Percentiles rank a stretch among this genome's conserved stretches.
Conservation (phyloP, 768 basidiomycete species). For the Russula brevipes region DNA sequence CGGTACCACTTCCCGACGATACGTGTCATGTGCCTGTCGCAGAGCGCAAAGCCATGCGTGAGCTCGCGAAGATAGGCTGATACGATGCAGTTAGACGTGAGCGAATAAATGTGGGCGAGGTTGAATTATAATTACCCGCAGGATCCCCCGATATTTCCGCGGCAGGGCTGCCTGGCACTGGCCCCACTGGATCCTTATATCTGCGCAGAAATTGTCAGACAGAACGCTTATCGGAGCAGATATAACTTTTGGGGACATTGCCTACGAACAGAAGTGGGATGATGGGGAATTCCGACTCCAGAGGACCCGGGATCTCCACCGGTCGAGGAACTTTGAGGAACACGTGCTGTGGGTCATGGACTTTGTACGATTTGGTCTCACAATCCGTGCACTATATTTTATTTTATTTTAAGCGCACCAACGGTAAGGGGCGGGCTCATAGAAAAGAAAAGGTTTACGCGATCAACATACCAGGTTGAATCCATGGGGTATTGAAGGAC, state of each 20-base stretch:
- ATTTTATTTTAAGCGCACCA: background rate
- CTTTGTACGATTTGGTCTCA: conserved; percentile 66
- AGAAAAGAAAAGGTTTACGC: background rate
- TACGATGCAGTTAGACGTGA: background rate
- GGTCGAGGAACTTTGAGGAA: conserved; percentile 87
- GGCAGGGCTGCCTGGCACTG: conserved; percentile 34
- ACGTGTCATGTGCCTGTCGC: conserved; percentile 78
- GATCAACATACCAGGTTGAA: conserved; percentile 64
- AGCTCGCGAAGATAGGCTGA: conserved; percentile 63
- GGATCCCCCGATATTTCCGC: conserved; percentile 42
- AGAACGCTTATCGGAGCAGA: background rate
- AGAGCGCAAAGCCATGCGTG: conserved; percentile 62
- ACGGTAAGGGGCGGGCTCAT: background rate
- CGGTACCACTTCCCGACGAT: conserved; percentile 89
- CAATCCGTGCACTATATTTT: conserved; percentile 66
- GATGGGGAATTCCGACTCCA: conserved; percentile 52
- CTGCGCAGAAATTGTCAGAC: conserved; percentile 34
- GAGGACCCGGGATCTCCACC: conserved; percentile 48
- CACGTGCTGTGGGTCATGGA: conserved; percentile 80
- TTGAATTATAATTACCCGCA: conserved; percentile 36
- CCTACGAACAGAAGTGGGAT: conserved; percentile 60
- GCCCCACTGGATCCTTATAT: conserved; percentile 60
- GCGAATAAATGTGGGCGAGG: background rate
- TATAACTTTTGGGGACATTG: too few relatives aligned
- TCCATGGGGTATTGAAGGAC: conserved; percentile 63